Evolutionary conservation across 768 basidiomycete genomes (phyloP).

Genomic region (Hirschioporus abietinus): DNA sequence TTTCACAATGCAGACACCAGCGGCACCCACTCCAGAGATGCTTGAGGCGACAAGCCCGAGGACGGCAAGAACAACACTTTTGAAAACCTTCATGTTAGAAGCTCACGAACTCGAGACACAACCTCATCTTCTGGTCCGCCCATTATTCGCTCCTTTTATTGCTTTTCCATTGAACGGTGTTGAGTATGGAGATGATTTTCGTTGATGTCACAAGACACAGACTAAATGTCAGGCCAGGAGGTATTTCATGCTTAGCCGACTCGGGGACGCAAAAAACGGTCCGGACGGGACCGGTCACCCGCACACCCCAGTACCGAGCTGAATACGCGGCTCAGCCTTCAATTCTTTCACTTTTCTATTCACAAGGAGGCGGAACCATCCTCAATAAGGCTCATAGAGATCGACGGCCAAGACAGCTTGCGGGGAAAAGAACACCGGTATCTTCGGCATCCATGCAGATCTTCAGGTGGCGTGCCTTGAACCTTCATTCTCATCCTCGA

Average conservation of each 20-base stretch:
- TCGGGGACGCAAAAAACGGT: too few species aligned
- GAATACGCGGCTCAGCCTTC: neutral
- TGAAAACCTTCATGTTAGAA: neutral
- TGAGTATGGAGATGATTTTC: neutral
- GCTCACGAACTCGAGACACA: neutral
- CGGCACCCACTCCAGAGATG: neutral
- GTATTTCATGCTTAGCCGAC: too few species aligned
- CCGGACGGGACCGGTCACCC: too few species aligned
- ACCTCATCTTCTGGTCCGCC: neutral
- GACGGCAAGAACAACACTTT: neutral
- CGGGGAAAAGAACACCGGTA: neutral
- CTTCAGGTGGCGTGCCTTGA: neutral
- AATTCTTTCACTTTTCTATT: neutral
- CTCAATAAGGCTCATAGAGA: neutral
- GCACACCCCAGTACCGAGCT: neutral
- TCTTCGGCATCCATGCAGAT: neutral
- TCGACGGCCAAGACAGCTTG: neutral
- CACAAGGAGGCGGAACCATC: neutral
- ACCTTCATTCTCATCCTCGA: neutral
- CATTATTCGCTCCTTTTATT: neutral
- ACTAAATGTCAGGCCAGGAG: neutral
- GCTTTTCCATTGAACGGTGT: neutral
- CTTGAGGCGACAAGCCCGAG: neutral
- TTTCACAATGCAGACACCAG: conserved; percentile 4
- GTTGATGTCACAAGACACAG: neutral